These are phyloP conservation scores for Lasiodiplodia gonubiensis DNA, from an alignment of 2,329 filamentous ascomycete genomes.

Conservation along the genomic window DNA sequence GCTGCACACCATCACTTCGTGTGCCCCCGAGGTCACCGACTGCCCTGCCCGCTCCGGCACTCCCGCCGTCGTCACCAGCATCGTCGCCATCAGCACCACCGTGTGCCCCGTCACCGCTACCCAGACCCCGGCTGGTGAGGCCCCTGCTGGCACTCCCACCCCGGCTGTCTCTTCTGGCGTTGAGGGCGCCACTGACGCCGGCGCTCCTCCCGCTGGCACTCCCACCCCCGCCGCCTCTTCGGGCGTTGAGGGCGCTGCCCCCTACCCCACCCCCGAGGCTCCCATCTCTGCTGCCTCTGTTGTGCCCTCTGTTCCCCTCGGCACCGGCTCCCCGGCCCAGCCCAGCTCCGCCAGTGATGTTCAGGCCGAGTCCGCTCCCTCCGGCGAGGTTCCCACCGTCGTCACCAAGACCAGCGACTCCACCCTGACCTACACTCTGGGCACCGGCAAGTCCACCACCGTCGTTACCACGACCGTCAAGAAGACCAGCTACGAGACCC, in stretches of 20 bases:
- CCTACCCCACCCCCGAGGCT: constrained; percentile 25
- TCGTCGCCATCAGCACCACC: constrained; percentile 45
- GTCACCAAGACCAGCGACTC: constrained; percentile 24
- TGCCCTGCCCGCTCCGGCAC: constrained; percentile 30
- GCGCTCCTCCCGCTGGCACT: constrained; percentile 20
- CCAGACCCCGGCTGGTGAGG: constrained; percentile 37
- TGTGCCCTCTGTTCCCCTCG: constrained; percentile 32
- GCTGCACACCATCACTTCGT: constrained; percentile 27
- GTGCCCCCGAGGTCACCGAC: constrained; percentile 29
- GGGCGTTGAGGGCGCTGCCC: constrained; percentile 24
- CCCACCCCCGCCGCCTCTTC: constrained; percentile 14
- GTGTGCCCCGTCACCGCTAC: constrained; percentile 48
- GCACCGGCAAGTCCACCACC: constrained; percentile 50
- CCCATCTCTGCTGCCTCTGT: constrained; percentile 27
- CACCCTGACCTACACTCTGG: constrained; percentile 44
- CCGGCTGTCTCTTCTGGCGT: constrained; percentile 34
- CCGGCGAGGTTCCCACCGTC: constrained; percentile 28
- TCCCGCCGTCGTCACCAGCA: constrained; percentile 30
- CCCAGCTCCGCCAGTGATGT: constrained; percentile 21
- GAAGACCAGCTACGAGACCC: constrained; percentile 47
- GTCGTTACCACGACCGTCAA: constrained; percentile 53
- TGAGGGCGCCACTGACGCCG: neutral
- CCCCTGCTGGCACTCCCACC: constrained; percentile 9
- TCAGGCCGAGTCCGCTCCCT: constrained; percentile 19
- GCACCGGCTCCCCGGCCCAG: constrained; percentile 29